Evolutionary conservation across 2,329 filamentous ascomycete species (phyloP), one percentile per base, ranked within the genome.

Genomic region (Gliomastix tumulicola): DNA sequence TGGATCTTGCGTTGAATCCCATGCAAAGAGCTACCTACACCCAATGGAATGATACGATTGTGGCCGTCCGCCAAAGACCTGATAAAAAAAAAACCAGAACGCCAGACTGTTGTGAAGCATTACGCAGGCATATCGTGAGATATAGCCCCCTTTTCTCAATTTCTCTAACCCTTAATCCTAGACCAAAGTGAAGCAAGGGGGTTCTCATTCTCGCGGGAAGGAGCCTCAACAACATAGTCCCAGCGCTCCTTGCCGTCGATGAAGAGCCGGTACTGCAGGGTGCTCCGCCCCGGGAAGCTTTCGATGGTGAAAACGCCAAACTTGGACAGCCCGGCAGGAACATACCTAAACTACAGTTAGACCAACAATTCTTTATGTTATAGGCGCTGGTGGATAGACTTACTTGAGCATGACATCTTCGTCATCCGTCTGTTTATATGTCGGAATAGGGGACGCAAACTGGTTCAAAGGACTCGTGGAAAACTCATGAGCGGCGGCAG

Each of bases 381-480:
- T 6, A 6, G 7, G 7, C 6, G n/a, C 6, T 16, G 6, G 17
- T 9, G 6, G 5, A 10, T 27, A 30, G 21, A 75, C 74, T 66
- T 75, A 94, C 78, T 90, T 87, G 44, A 97, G 71, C 54, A 82
- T 73, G 10, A 95, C 76, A 60, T 97, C 92, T 48, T 89, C 79
- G 2, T 81, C 72, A 46, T 94, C 88, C 2, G 73, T 76, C 59
- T 96, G 88, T 46, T 69, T 71, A 59, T 97, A 98, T 0, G 88
- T 90, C 3, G 82, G 74, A 18, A 90, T 65, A 0, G 92, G 92
- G 5, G 92, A 74, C 48, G 92, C 95, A 55, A 98, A 98, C 71
- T 97, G 94, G 55, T 82, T 94, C 35, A 98, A 57, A 1, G 92
- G 92, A 37, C 86, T 92, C 1, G 84, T 88, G 18, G 86, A 92